Conservation (phyloP, 192 early-diverging fungal species). For the Gonapodya sp. region DNA sequence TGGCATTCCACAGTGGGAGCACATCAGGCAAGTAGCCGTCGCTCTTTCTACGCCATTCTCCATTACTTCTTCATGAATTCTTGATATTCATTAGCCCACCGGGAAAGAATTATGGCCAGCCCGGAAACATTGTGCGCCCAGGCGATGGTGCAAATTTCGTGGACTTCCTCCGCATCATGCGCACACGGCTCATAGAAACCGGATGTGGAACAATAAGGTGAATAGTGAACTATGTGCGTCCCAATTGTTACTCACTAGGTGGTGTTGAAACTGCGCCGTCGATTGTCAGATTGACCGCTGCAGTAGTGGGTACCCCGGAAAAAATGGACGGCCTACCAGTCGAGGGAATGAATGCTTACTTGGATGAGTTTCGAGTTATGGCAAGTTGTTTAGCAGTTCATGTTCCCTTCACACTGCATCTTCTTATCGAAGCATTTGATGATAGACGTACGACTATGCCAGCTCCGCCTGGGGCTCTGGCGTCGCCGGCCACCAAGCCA, state of each 20-base stretch:
- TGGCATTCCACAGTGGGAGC: not conserved
- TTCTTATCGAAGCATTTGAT: not conserved
- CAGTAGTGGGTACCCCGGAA: constrained; percentile 29
- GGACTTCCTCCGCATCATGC: constrained; percentile 59
- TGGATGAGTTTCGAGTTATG: constrained; percentile 86
- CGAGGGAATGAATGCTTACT: constrained; percentile 39
- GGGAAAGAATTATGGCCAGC: constrained; percentile 26
- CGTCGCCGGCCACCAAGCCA: constrained; percentile 77
- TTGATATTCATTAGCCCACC: constrained; percentile 68
- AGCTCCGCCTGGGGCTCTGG: constrained; percentile 25
- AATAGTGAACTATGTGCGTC: not conserved
- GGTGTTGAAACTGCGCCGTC: constrained; percentile 20
- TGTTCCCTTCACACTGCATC: constrained; percentile 19
- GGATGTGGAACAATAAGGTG: constrained; percentile 9
- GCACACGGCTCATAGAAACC: constrained; percentile 52
- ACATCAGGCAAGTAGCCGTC: not conserved
- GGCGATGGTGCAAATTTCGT: constrained; percentile 76
- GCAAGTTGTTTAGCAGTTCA: constrained; percentile 56
- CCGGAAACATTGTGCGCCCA: constrained; percentile 42
- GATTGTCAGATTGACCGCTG: constrained; percentile 23
- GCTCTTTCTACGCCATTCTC: not conserved
- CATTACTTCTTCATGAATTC: no score
- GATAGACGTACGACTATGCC: not conserved
- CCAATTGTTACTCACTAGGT: not conserved
- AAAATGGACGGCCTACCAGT: constrained; percentile 33